Percentiles rank a stretch among this genome's conserved stretches.
phyloP scores from a whole-genome alignment of 139 green algal genomes.

The Auxenochlorella pyrenoidosa region DNA sequence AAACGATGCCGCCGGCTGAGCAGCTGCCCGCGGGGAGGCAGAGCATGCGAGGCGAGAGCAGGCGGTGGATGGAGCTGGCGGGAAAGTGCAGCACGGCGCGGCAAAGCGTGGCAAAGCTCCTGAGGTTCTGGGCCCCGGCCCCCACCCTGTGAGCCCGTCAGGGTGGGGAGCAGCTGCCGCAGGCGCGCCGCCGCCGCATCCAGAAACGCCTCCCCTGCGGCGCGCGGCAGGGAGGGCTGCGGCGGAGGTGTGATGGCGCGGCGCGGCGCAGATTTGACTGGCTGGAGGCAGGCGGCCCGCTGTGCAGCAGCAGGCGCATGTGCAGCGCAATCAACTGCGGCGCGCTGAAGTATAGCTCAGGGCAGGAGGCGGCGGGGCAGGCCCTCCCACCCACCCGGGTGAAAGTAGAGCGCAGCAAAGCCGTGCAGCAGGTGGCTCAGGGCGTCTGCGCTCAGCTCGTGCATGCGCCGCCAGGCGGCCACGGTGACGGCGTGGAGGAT shows the following conservation, averaged over 20 bases:
- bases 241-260: background rate
- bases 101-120: too few relatives aligned
- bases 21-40: background rate
- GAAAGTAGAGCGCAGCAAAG: conserved; percentile 7
- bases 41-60: too few relatives aligned
- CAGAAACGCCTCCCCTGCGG: conserved; percentile 15
- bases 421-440: conserved; percentile 17
- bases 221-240: background rate
- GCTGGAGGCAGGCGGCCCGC: too few relatives aligned
- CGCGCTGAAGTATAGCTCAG: background rate
- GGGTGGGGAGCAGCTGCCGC: background rate
- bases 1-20: too few relatives aligned
- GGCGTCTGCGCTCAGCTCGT: background rate
- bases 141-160: background rate
- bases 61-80: too few relatives aligned
- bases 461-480: background rate
- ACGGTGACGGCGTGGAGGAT: background rate
- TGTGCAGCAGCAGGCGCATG: too few relatives aligned
- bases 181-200: conserved; percentile 15
- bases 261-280: too few relatives aligned
- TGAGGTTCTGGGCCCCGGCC: too few relatives aligned
- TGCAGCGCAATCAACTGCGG: background rate
- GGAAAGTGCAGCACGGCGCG: background rate
- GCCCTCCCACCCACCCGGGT: background rate
- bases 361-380: background rate